Conservation (phyloP, 1,139 yeast genomes). For the Yarrowia galli region DNA sequence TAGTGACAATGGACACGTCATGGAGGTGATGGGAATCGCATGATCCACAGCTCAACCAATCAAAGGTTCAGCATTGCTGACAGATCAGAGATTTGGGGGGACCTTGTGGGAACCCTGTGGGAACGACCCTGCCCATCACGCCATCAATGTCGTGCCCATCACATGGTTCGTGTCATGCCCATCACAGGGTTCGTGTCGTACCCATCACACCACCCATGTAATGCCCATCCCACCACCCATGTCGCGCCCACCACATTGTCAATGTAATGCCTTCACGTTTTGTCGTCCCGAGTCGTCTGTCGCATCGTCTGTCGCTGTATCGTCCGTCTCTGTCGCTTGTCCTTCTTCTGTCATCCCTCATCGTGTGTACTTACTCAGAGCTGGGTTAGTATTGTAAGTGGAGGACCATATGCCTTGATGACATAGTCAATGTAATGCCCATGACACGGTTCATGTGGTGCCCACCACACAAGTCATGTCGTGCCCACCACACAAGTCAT, state of each 20-base stretch:
- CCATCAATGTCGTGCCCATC: not conserved
- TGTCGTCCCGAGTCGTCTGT: not conserved
- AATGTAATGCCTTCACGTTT: not conserved
- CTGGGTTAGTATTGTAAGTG: conserved; percentile 1
- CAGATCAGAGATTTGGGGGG: too few relatives aligned
- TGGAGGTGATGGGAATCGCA: too few relatives aligned
- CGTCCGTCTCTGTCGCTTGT: not conserved
- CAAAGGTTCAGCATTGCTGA: not conserved
- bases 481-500: not conserved
- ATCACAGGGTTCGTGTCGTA: not conserved
- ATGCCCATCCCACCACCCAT: not conserved
- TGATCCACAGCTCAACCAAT: too few relatives aligned
- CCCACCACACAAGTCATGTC: not conserved
- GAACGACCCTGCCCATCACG: too few relatives aligned
- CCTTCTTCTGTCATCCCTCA: not conserved
- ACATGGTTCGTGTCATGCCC: not conserved
- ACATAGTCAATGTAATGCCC: not conserved
- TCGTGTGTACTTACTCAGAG: conserved; percentile 7
- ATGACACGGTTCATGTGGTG: not conserved
- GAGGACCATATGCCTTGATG: too few relatives aligned
- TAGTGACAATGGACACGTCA: too few relatives aligned
- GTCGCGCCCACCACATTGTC: not conserved
- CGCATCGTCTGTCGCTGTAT: not conserved
- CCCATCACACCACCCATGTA: not conserved
- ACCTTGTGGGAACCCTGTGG: too few relatives aligned